Evolutionary conservation across 164 flowering plant genomes (phyloP), one percentile per base, ranked within the genome.

Genomic region (Aristolochia contorta): DNA sequence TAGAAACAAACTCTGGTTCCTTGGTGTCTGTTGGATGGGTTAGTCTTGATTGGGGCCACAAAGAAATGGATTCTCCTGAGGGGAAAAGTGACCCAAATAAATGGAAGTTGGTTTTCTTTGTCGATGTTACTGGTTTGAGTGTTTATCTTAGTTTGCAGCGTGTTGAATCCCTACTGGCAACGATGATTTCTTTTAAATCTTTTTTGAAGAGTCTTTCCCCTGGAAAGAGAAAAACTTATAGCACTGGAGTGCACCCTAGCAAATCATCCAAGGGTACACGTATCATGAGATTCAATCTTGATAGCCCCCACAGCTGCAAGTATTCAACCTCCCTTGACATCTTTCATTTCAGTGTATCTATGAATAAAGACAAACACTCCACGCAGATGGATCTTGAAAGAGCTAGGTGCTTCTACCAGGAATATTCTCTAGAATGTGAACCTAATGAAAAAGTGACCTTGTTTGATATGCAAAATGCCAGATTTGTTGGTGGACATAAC

Each of bases 381-480:
- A 72, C 85, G 16, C 90, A 94, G 74, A 43, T 89, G 75, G 96
- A 86, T 67, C 83, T 94, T 63, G 91, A 87, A 83, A 82, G 97
- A 76, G 96, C 96, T 47, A 82, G 83, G 69, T 86, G 86, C 66
- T 67, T 80, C 48, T 91, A 89, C 74, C 84, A 86, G 59, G 99
- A 89, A 67, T 65, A 68, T 67, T 61, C 74, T 65, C 86, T 77
- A 61, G 86, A 77, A 57, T 56, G 64, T 56, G 72, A 24, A 63
- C 72, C 78, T 56, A 76, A 68, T 54, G 63, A 83, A 69, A 84
- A 83, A 70, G 81, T 94, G 37, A 63, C 75, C 43, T 62, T 94
- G 66, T 78, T 94, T 73, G 99, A 94, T 70, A 82, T 94, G 87
- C 90, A 86, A 58, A 94, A 94, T 79, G 86, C 96, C 61, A 91